A percentile compares a stretch with the other conserved stretches of the same genome.
Conservation (phyloP, 345 rosid species). For the Psidium friedrichsthalianum region DNA sequence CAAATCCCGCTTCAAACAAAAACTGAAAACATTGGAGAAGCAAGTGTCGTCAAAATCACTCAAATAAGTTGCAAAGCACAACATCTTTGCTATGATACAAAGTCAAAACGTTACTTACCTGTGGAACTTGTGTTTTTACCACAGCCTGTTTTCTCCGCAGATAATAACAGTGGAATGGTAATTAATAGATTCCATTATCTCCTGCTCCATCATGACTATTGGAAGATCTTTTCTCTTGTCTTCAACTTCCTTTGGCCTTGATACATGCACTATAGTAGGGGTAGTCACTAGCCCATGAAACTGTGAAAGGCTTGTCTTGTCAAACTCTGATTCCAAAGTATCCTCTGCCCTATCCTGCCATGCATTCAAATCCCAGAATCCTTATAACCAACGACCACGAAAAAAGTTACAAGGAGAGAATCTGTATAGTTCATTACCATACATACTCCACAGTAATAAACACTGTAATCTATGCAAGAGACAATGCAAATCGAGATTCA, state of each 20-base stretch:
- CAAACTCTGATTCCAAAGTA: constrained; percentile 3
- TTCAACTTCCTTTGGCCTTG: constrained; percentile 64
- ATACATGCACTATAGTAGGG: constrained; percentile 59
- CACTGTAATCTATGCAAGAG: not conserved
- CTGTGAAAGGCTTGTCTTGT: constrained; percentile 6
- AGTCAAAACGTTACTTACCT: constrained; percentile 33
- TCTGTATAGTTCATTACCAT: not conserved
- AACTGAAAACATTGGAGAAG: constrained; percentile 37
- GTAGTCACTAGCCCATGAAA: constrained; percentile 19
- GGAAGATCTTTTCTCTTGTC: constrained; percentile 76
- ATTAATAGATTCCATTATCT: constrained; percentile 90
- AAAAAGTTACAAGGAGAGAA: not conserved
- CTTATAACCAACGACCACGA: constrained; percentile 1
- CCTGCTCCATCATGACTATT: constrained; percentile 97
- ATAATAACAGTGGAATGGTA: constrained; percentile 48
- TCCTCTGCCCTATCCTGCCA: constrained; percentile 21
- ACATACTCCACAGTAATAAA: not conserved
- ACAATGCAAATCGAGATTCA: not conserved
- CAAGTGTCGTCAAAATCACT: not conserved
- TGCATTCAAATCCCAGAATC: constrained; percentile 6
- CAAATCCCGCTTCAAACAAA: constrained; percentile 89
- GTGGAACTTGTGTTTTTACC: constrained; percentile 99
- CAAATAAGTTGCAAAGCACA: not conserved
- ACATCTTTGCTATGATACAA: not conserved
- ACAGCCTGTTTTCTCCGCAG: constrained; percentile 90